Conservation (phyloP, 441 rosid species). For the Gossypium schwendimanii region DNA sequence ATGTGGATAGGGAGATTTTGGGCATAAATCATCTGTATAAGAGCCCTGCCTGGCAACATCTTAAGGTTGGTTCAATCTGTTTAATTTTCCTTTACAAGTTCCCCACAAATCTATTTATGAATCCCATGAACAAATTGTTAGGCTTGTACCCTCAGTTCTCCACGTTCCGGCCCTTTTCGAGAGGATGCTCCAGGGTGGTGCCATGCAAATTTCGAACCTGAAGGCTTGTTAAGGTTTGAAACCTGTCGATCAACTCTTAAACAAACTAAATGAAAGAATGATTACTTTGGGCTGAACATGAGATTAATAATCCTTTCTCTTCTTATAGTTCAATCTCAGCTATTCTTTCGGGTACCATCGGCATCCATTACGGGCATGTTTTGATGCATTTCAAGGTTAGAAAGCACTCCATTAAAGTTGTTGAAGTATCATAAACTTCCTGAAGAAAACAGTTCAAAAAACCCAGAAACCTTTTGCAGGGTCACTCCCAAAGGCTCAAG, state of each 20-base stretch:
- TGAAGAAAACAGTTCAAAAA: neutral
- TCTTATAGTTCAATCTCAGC: slow-evolving; percentile 52
- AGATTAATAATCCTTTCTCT: neutral
- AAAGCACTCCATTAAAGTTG: neutral
- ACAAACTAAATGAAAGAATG: neutral
- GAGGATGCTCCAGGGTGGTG: slow-evolving; percentile 51
- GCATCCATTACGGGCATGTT: slow-evolving; percentile 62
- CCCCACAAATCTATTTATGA: neutral
- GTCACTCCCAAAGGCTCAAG: slow-evolving; percentile 48
- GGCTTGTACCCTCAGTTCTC: slow-evolving; percentile 58
- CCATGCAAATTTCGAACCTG: slow-evolving; percentile 54
- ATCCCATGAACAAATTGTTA: slow-evolving; percentile 10
- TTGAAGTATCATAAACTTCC: neutral
- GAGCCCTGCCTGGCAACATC: slow-evolving; percentile 44
- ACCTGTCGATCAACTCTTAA: neutral
- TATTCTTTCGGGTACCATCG: slow-evolving; percentile 50
- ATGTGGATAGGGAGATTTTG: slow-evolving; percentile 52
- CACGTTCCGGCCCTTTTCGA: slow-evolving; percentile 38
- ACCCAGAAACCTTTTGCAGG: slow-evolving; percentile 23
- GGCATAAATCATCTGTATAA: slow-evolving; percentile 53
- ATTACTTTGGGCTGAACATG: neutral
- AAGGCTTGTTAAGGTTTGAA: slow-evolving; percentile 53
- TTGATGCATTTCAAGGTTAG: slow-evolving; percentile 59
- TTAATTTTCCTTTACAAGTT: neutral
- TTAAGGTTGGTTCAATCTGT: slow-evolving; percentile 30